These are phyloP conservation scores for Lachancea thermotolerans DNA, from an alignment of 805 yeast genomes.

Conservation along the genomic window DNA sequence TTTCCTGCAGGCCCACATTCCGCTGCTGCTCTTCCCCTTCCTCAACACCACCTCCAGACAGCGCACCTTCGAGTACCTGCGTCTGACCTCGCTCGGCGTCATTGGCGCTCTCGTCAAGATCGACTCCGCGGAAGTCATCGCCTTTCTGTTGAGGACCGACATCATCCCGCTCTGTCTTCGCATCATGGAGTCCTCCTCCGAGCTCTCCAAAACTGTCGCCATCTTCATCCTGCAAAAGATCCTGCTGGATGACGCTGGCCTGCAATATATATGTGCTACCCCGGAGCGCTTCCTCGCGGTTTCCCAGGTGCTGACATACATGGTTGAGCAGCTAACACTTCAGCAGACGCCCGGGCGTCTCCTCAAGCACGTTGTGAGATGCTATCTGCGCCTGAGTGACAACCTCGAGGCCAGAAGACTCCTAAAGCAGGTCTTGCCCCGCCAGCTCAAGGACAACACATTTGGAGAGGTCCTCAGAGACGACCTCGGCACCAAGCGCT, in stretches of 20 bases:
- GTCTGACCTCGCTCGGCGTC: slow-evolving; percentile 91
- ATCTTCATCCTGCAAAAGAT: slow-evolving; percentile 93
- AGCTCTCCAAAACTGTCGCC: slow-evolving; percentile 91
- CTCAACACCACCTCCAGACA: slow-evolving; percentile 86
- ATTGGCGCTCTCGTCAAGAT: slow-evolving; percentile 95
- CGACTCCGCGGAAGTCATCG: slow-evolving; percentile 91
- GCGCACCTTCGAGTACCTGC: slow-evolving; percentile 86
- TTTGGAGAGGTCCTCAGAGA: slow-evolving; percentile 73
- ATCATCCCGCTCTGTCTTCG: slow-evolving; percentile 91
- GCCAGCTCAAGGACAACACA: slow-evolving; percentile 67
- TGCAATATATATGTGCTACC: slow-evolving; percentile 89
- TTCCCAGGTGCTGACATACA: slow-evolving; percentile 72
- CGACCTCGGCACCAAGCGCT: slow-evolving; percentile 80
- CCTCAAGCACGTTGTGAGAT: slow-evolving; percentile 87
- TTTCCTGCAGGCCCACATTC: slow-evolving; percentile 84
- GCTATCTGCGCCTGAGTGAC: slow-evolving; percentile 85
- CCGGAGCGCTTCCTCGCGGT: slow-evolving; percentile 93
- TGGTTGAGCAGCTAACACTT: slow-evolving; percentile 79
- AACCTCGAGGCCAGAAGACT: slow-evolving; percentile 87
- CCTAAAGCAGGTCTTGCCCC: slow-evolving; percentile 75
- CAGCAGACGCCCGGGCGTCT: slow-evolving; percentile 71
- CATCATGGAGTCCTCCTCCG: slow-evolving; percentile 93
- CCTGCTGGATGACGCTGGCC: slow-evolving; percentile 83
- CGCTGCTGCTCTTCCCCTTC: slow-evolving; percentile 88
- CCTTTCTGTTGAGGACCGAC: slow-evolving; percentile 87